Percentiles rank a stretch among this genome's conserved stretches.
Conservation (phyloP, 176 grass and related monocot species). For the Phyllostachys edulis region DNA sequence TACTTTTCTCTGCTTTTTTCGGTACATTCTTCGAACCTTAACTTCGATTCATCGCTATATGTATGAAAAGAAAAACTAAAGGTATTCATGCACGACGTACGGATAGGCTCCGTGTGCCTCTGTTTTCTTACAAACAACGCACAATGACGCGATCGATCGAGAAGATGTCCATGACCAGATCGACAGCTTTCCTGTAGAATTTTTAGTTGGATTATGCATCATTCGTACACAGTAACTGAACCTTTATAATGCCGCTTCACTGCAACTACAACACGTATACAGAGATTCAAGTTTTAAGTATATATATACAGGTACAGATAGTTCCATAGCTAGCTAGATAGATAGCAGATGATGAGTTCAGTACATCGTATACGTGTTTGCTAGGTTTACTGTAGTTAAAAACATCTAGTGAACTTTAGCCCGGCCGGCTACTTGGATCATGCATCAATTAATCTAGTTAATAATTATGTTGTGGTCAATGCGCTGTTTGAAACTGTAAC, state of each 20-base stretch:
- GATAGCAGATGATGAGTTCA: constrained; percentile 7
- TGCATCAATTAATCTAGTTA: background rate
- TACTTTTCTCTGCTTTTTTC: no score
- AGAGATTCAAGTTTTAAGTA: background rate
- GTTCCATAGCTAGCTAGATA: background rate
- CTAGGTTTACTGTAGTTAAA: background rate
- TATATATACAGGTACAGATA: background rate
- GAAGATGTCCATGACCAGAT: background rate
- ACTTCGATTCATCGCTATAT: background rate
- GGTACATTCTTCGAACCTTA: constrained; percentile 8
- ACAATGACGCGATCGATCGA: constrained; percentile 12
- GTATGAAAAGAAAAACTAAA: background rate
- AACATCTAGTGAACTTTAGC: constrained; percentile 21
- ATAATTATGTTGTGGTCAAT: constrained; percentile 36
- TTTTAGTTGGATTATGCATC: background rate
- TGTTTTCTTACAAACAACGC: constrained; percentile 12
- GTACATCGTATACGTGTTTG: constrained; percentile 4
- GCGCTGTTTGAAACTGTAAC: constrained; percentile 43
- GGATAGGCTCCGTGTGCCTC: background rate
- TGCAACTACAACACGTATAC: constrained; percentile 2
- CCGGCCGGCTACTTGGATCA: constrained; percentile 32
- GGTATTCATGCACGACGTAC: background rate
- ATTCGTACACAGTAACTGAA: background rate
- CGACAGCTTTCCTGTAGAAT: background rate
- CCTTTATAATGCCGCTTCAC: background rate